Evolutionary conservation across 192 early-diverging fungal species (phyloP).

Genomic region (Coemansia furcata): DNA sequence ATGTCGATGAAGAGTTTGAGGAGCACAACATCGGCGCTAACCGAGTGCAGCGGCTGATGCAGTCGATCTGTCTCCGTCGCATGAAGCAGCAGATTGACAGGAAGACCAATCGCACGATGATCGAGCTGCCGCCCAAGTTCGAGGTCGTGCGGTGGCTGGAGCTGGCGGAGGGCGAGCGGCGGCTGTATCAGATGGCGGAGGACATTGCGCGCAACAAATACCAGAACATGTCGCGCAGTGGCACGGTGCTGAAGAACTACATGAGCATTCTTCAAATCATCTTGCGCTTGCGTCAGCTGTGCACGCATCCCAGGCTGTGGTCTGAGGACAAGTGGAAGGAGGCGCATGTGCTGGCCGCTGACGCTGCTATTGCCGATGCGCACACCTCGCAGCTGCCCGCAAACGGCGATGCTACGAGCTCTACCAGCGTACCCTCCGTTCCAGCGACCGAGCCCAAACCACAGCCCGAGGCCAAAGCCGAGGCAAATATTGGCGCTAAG

Average conservation of each 20-base stretch:
- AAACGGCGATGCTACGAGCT: background rate
- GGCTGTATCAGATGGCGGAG: constrained; percentile 67
- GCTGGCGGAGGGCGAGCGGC: constrained; percentile 62
- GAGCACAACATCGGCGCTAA: constrained; percentile 39
- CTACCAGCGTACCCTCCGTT: background rate
- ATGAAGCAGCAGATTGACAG: constrained; percentile 76
- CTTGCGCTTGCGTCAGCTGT: constrained; percentile 65
- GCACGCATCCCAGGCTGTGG: constrained; percentile 62
- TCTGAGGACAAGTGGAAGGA: constrained; percentile 50
- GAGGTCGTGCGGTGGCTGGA: constrained; percentile 63
- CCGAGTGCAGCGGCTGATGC: constrained; percentile 51
- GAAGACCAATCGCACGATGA: constrained; percentile 72
- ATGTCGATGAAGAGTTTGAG: constrained; percentile 8
- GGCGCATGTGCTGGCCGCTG: constrained; percentile 28
- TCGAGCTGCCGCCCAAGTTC: constrained; percentile 68
- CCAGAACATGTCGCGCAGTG: constrained; percentile 56
- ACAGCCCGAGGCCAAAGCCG: background rate
- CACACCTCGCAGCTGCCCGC: constrained; percentile 2
- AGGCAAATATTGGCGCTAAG: background rate
- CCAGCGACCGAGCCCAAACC: background rate
- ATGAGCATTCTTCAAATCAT: constrained; percentile 58
- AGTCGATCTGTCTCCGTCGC: constrained; percentile 65
- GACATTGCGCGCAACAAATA: constrained; percentile 67
- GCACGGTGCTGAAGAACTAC: constrained; percentile 67
- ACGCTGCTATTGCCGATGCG: constrained; percentile 13